A percentile compares a stretch with the other conserved stretches of the same genome.
phyloP scores from a whole-genome alignment of 164 flowering plant genomes.

The Vitis rupestris region DNA sequence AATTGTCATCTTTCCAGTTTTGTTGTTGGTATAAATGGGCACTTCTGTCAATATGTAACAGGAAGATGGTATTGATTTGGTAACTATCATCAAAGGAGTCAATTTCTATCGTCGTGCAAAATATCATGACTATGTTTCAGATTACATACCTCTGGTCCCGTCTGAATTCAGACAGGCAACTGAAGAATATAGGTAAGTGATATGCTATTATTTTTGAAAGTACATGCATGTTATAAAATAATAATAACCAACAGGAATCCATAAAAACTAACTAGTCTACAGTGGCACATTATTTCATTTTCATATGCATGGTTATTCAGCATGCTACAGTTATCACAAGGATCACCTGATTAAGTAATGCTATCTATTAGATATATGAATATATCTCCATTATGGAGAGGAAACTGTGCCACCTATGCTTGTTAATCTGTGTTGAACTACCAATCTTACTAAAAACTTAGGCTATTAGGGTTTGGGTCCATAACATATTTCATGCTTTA shows the following conservation, averaged over 20 bases:
- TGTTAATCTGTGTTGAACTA: too few species aligned
- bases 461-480: too few species aligned
- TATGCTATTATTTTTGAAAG: neutral
- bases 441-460: too few species aligned
- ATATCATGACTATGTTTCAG: slow-evolving; percentile 40
- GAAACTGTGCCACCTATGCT: too few species aligned
- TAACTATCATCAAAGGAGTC: slow-evolving; percentile 50
- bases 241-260: too few species aligned
- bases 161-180: slow-evolving; percentile 36
- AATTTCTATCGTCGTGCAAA: slow-evolving; percentile 57
- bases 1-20: neutral
- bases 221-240: too few species aligned
- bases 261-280: neutral
- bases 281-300: neutral
- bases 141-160: slow-evolving; percentile 54
- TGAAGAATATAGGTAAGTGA: slow-evolving; percentile 33
- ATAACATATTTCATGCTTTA: too few species aligned
- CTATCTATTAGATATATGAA: neutral
- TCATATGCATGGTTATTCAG: neutral
- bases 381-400: too few species aligned
- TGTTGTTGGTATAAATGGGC: neutral
- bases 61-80: slow-evolving; percentile 63
- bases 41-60: slow-evolving; percentile 23
- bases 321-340: neutral
- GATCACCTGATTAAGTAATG: neutral